Evolutionary conservation across 768 basidiomycete genomes (phyloP).

Genomic region (Tylopilus plumbeoviolaceoides): DNA sequence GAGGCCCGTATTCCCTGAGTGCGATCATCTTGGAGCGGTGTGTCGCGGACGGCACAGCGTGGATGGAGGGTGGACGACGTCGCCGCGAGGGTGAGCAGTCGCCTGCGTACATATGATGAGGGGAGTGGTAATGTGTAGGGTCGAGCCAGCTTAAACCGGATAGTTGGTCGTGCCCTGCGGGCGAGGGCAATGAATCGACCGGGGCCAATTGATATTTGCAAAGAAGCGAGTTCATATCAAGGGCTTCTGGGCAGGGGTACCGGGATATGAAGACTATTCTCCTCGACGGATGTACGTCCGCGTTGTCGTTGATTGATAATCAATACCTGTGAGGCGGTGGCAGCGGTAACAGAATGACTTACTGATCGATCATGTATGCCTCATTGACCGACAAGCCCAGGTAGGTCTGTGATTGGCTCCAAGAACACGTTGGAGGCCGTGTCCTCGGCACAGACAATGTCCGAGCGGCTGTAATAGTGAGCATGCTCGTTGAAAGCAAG

Average conservation of each 20-base stretch:
- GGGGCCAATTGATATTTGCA: background rate
- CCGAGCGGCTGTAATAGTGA: slow-evolving; percentile 3
- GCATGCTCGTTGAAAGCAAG: background rate
- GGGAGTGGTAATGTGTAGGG: background rate
- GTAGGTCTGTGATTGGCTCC: slow-evolving; percentile 11
- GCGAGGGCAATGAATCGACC: slow-evolving; percentile 3
- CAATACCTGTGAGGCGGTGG: background rate
- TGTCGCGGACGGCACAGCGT: background rate
- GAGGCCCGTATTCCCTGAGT: background rate
- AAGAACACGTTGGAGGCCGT: slow-evolving; percentile 5
- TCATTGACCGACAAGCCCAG: background rate
- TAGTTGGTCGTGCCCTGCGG: background rate
- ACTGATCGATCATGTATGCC: slow-evolving; percentile 6
- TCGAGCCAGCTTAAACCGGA: background rate
- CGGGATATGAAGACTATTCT: background rate
- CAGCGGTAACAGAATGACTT: background rate
- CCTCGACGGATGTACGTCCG: background rate
- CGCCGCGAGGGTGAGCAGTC: background rate
- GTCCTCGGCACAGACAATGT: slow-evolving; percentile 1
- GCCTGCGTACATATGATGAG: background rate
- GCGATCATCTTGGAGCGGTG: background rate
- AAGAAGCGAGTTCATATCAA: background rate
- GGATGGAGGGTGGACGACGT: background rate
- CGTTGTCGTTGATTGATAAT: background rate
- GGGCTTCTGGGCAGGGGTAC: background rate